Evolutionary conservation across 2,329 filamentous ascomycete genomes (phyloP).

Genomic region (Aspergillus carbonarius): DNA sequence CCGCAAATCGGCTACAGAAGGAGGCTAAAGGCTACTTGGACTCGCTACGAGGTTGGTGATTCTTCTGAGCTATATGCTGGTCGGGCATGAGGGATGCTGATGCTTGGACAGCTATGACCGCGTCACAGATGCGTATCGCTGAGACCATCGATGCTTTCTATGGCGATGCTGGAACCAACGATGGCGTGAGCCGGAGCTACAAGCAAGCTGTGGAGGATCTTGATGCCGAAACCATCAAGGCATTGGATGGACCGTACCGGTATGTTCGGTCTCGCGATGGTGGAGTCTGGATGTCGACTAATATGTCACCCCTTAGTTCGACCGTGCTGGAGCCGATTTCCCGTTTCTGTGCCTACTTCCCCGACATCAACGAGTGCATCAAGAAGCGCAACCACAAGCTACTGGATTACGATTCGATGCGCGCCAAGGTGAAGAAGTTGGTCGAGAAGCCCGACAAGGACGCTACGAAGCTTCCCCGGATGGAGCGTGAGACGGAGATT

Average conservation of each 20-base stretch:
- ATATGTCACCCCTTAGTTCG: slow-evolving; percentile 53
- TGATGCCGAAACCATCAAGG: slow-evolving; percentile 97
- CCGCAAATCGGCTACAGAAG: slow-evolving; percentile 87
- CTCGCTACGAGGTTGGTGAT: slow-evolving; percentile 72
- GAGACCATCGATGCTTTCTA: slow-evolving; percentile 99
- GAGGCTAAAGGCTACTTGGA: slow-evolving; percentile 98
- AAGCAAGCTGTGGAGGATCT: slow-evolving; percentile 98
- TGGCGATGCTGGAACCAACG: slow-evolving; percentile 88
- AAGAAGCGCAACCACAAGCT: slow-evolving; percentile 99
- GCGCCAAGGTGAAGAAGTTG: slow-evolving; percentile 93
- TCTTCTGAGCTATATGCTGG: background rate
- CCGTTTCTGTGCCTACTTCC: slow-evolving; percentile 96
- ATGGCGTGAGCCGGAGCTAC: slow-evolving; percentile 94
- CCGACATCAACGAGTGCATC: slow-evolving; percentile 98
- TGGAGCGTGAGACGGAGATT: slow-evolving; percentile 95
- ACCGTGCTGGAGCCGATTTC: slow-evolving; percentile 95
- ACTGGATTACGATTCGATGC: slow-evolving; percentile 94
- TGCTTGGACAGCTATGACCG: slow-evolving; percentile 76
- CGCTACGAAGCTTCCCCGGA: slow-evolving; percentile 88
- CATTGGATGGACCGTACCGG: slow-evolving; percentile 92
- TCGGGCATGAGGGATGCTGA: slow-evolving; percentile 6
- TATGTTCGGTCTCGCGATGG: slow-evolving; percentile 34
- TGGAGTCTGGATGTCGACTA: background rate
- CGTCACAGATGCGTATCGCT: slow-evolving; percentile 71
- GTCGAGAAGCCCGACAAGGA: slow-evolving; percentile 99